Conservation (phyloP, 192 early-diverging fungal species). For the Mortierella hygrophila region DNA sequence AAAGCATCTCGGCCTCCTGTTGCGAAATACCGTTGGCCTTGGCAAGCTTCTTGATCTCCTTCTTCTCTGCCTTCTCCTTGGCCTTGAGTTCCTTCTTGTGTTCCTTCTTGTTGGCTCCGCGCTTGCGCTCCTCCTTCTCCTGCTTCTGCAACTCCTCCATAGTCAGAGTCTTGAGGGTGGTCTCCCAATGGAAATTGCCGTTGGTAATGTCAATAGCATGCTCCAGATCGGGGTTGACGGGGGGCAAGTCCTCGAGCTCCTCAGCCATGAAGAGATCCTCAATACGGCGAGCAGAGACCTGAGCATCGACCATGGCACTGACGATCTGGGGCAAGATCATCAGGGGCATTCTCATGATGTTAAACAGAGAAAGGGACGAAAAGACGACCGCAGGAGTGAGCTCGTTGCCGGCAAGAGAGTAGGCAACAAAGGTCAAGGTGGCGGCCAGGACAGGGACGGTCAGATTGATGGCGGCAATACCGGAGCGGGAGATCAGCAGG, state of each 20-base stretch:
- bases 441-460: conserved; percentile 58
- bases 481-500: conserved; percentile 54
- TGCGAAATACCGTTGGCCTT: conserved; percentile 36
- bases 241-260: conserved; percentile 69
- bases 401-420: conserved; percentile 59
- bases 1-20: conserved; percentile 32
- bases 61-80: conserved; percentile 41
- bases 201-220: conserved; percentile 70
- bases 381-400: conserved; percentile 82
- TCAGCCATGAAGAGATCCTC: conserved; percentile 77
- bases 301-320: conserved; percentile 81
- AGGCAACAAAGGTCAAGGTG: conserved; percentile 66
- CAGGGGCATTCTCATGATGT: conserved; percentile 92
- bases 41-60: conserved; percentile 51
- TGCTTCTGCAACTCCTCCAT: conserved; percentile 55
- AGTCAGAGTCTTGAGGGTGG: conserved; percentile 52
- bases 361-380: conserved; percentile 94
- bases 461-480: conserved; percentile 54
- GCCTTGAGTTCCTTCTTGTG: conserved; percentile 55
- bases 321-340: conserved; percentile 88
- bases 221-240: conserved; percentile 54
- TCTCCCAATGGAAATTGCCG: conserved; percentile 78
- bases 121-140: conserved; percentile 53
- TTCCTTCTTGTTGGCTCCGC: conserved; percentile 48
- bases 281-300: conserved; percentile 88